These are phyloP conservation scores for Mycosphaerella sp. DNA, from an alignment of 2,329 filamentous ascomycete species.

Conservation along the genomic window DNA sequence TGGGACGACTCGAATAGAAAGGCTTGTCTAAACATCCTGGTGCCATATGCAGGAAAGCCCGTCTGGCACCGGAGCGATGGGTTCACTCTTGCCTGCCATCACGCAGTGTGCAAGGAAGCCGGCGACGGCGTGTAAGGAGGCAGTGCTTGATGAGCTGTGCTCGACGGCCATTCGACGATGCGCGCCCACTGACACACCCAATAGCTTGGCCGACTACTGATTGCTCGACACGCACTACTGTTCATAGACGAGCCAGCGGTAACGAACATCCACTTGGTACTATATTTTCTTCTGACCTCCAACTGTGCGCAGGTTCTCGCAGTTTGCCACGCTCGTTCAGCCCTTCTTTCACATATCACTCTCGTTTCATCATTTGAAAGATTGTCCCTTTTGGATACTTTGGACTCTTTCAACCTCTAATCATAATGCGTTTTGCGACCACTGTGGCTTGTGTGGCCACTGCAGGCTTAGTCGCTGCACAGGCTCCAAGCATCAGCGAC, in stretches of 20 bases:
- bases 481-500: slow-evolving; percentile 21
- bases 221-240: slow-evolving; percentile 1
- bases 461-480: slow-evolving; percentile 20
- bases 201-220: slow-evolving; percentile 5
- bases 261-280: background rate
- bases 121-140: background rate
- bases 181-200: background rate
- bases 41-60: slow-evolving; percentile 9
- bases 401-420: slow-evolving; percentile 6
- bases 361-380: slow-evolving; percentile 9
- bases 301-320: slow-evolving; percentile 5
- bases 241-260: slow-evolving; percentile 4
- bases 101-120: background rate
- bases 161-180: background rate
- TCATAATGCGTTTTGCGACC: slow-evolving; percentile 17
- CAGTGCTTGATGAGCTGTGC: background rate
- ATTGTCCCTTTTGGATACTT: background rate
- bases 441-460: slow-evolving; percentile 9
- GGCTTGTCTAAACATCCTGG: slow-evolving; percentile 7
- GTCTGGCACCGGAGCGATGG: slow-evolving; percentile 1
- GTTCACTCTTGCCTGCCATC: background rate
- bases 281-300: slow-evolving; percentile 4
- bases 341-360: background rate
- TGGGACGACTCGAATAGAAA: slow-evolving; percentile 5
- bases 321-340: background rate